These are phyloP conservation scores for Rhizopogon vulgaris DNA, from an alignment of 768 basidiomycete species.

Conservation along the genomic window DNA sequence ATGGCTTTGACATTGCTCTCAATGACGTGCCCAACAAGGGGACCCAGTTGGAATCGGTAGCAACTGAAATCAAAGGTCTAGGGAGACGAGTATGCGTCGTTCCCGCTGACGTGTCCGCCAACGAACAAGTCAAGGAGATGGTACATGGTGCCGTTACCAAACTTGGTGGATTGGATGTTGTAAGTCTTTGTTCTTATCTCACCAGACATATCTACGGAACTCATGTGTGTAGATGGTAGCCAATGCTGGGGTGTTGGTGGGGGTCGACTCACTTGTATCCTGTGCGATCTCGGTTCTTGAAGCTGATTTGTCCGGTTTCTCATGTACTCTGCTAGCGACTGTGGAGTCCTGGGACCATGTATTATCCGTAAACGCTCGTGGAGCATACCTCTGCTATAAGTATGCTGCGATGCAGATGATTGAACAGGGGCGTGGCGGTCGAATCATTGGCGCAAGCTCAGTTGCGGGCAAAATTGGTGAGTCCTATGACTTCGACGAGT, in stretches of 20 bases:
- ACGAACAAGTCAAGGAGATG: constrained; percentile 11
- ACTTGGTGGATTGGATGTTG: constrained; percentile 11
- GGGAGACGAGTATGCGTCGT: constrained; percentile 2
- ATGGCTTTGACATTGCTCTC: constrained; percentile 29
- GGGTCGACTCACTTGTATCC: not conserved
- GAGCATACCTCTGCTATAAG: constrained; percentile 20
- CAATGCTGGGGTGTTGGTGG: constrained; percentile 1
- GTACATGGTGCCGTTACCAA: constrained; percentile 2
- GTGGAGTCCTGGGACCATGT: constrained; percentile 21
- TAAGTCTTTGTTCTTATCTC: not conserved
- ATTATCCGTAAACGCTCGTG: constrained; percentile 13
- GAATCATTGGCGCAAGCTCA: constrained; percentile 8
- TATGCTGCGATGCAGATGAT: constrained; percentile 18
- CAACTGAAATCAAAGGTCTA: constrained; percentile 5
- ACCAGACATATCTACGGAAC: not conserved
- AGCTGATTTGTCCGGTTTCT: not conserved
- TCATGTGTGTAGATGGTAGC: not conserved
- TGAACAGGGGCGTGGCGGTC: constrained; percentile 11
- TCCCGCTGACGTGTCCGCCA: constrained; percentile 7
- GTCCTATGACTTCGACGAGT: not conserved
- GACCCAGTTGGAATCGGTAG: constrained; percentile 4
- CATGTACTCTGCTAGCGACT: constrained; percentile 1
- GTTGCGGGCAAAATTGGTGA: constrained; percentile 1
- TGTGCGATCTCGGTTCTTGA: not conserved
- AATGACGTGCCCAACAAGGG: constrained; percentile 16